phyloP scores from a whole-genome alignment of 495 filamentous ascomycete species.

The Aspergillus wentii region DNA sequence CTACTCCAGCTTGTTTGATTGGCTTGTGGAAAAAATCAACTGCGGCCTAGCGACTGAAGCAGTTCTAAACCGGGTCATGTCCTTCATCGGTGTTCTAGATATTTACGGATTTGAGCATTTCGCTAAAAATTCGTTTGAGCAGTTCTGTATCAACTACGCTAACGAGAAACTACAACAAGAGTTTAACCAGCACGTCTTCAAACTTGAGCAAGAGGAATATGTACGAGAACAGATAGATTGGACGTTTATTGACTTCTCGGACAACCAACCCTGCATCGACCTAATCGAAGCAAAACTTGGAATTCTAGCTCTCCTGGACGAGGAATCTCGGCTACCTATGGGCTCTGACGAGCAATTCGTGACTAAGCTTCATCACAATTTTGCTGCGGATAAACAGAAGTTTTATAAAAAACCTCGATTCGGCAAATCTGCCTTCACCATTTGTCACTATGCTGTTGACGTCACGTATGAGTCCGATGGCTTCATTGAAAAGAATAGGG shows the following conservation, averaged over 20 bases:
- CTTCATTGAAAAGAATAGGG: slow-evolving; percentile 99
- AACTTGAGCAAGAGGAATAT: slow-evolving; percentile 98
- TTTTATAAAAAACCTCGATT: slow-evolving; percentile 99
- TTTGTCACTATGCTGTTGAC: slow-evolving; percentile 97
- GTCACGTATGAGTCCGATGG: slow-evolving; percentile 99
- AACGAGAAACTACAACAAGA: slow-evolving; percentile 99
- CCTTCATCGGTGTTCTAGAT: slow-evolving; percentile 99
- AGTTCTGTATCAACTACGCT: slow-evolving; percentile 99
- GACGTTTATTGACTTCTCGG: slow-evolving; percentile 99
- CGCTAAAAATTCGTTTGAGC: slow-evolving; percentile 98
- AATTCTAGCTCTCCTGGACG: slow-evolving; percentile 86
- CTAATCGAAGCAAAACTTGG: slow-evolving; percentile 96
- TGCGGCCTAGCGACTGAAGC: slow-evolving; percentile 82
- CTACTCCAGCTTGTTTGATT: slow-evolving; percentile 97
- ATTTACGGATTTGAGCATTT: slow-evolving; percentile 99
- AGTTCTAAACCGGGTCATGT: slow-evolving; percentile 71
- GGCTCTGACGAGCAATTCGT: slow-evolving; percentile 97
- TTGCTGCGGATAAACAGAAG: slow-evolving; percentile 83
- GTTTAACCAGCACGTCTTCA: slow-evolving; percentile 99
- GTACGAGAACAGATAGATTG: slow-evolving; percentile 95
- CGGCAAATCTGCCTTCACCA: slow-evolving; percentile 95
- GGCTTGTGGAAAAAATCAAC: slow-evolving; percentile 96
- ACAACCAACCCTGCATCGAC: slow-evolving; percentile 99
- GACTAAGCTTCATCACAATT: slow-evolving; percentile 95
- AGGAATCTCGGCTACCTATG: slow-evolving; percentile 95